These are phyloP conservation scores for Trichophyton benhamiae DNA, from an alignment of 2,329 filamentous ascomycete species.

Conservation along the genomic window DNA sequence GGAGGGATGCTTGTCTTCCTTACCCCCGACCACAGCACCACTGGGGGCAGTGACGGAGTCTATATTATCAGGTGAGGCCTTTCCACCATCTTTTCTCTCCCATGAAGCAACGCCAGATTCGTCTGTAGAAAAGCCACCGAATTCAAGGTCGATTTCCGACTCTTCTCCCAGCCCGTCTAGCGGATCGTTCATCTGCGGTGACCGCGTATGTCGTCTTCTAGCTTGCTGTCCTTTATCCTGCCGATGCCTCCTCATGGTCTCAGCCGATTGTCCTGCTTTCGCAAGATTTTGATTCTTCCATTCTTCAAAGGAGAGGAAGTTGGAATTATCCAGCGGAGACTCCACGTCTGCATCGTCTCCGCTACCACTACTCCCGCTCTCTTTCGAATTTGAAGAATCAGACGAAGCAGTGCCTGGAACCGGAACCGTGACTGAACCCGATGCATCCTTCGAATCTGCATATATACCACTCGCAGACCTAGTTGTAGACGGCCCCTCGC, in stretches of 20 bases:
- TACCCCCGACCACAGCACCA: not conserved
- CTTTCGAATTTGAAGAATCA: not conserved
- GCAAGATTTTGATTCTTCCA: conserved; percentile 93
- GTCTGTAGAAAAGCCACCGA: conserved; percentile 47
- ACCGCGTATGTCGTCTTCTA: conserved; percentile 34
- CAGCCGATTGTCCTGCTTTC: conserved; percentile 67
- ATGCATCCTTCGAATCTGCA: not conserved
- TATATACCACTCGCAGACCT: not conserved
- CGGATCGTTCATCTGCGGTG: conserved; percentile 50
- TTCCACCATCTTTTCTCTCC: conserved; percentile 15
- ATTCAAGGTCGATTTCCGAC: conserved; percentile 67
- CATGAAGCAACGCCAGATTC: conserved; percentile 27
- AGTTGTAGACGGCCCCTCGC: not conserved
- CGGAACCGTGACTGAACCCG: not conserved
- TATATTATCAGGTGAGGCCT: conserved; percentile 14
- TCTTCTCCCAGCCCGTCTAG: conserved; percentile 77
- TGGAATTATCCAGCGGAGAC: conserved; percentile 57
- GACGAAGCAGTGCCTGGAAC: not conserved
- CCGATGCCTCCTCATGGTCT: conserved; percentile 46
- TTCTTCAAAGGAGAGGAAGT: conserved; percentile 94
- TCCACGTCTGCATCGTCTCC: conserved; percentile 45
- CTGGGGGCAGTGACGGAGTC: conserved; percentile 22
- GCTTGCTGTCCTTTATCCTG: conserved; percentile 31
- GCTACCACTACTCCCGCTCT: not conserved
- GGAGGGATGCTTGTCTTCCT: not conserved